Evolutionary conservation across 306 rosid species (phyloP), one percentile per base, ranked within the genome.

Genomic region (Casuarina equisetifolia): DNA sequence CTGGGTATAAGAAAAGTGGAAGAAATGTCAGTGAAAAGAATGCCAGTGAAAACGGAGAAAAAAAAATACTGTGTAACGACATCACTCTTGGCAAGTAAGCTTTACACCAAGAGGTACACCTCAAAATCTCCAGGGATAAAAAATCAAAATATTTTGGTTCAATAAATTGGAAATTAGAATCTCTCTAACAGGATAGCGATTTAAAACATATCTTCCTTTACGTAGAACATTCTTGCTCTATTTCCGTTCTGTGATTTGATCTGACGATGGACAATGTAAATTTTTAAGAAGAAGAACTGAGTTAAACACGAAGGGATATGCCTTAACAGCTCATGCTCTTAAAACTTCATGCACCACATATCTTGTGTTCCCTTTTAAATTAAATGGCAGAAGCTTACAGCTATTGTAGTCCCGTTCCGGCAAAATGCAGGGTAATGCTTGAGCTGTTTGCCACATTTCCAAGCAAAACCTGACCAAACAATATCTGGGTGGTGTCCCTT

Each of bases 401-500:
- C 87, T 80, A 95, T 92, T 68, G 90, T 89, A 88, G 89, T 91
- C 82, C 99, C 97, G 72, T 95, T 92, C 83, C 99, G 81, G 81
- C 81, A 79, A 83, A 95, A 95, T 6, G 90, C 82, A 1, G 97
- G 96, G 79, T 87, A 95, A 82, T 95, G 99, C 84, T 91, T 92
- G 72, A 95, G 97, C 83, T 90, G 97, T 84, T 95, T 95, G 74
- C 97, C 92, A 81, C 99, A 95, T 77, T 85, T 86, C 97, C 97
- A 95, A 2, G 97, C 90, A 73, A 82, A 83, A 74, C 99, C 99
- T 5, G 97, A 92, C 99, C 99, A 95, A 81, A 81, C 90, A 75
- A 95, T 95, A 75, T 88, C 99, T 49, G 96, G 87, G 76, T 83
- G 85, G 77, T 67, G 82, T 75, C 89, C 86, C 80, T 88, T 88